A percentile compares a stretch with the other conserved stretches of the same genome.
phyloP scores from a whole-genome alignment of 805 yeast genomes.

The Yamadazyma scolyti region DNA sequence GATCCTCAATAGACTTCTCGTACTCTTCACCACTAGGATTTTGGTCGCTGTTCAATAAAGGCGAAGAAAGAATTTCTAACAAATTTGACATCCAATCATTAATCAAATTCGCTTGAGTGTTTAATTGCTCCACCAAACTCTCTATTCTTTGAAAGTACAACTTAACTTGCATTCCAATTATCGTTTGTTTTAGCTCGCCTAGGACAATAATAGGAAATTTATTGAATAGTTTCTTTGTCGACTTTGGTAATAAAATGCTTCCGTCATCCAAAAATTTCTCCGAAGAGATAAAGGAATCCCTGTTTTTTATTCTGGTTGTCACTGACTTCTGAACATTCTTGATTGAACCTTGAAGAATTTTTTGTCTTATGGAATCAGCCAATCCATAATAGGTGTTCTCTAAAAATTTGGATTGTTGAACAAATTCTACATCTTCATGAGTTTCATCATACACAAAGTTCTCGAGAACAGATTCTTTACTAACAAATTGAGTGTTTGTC shows the following conservation, averaged over 20 bases:
- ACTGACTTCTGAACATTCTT: conserved; percentile 24
- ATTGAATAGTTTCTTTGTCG: conserved; percentile 28
- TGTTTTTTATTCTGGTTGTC: conserved; percentile 17
- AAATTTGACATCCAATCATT: conserved; percentile 51
- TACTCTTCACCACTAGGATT: conserved; percentile 75
- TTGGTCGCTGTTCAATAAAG: conserved; percentile 44
- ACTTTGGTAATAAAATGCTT: conserved; percentile 24
- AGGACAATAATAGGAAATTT: conserved; percentile 24
- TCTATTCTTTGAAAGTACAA: conserved; percentile 19
- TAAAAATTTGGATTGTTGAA: conserved; percentile 14
- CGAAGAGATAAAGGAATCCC: conserved; percentile 14
- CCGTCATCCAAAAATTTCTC: conserved; percentile 27
- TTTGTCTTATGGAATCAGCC: conserved; percentile 34
- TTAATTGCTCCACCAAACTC: conserved; percentile 31
- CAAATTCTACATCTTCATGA: conserved; percentile 5
- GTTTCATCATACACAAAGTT: not conserved
- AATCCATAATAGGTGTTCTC: conserved; percentile 29
- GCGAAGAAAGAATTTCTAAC: conserved; percentile 40
- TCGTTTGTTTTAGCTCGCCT: conserved; percentile 11
- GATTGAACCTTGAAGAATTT: conserved; percentile 28
- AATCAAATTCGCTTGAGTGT: conserved; percentile 48
- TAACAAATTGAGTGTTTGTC: too few species aligned
- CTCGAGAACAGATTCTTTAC: conserved; percentile 1
- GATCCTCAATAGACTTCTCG: conserved; percentile 66
- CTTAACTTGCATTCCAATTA: conserved; percentile 17